A percentile compares a stretch with the other conserved stretches of the same genome.
phyloP scores from a whole-genome alignment of 2,329 filamentous ascomycete genomes.

The Sporothrix euskadiensis region DNA sequence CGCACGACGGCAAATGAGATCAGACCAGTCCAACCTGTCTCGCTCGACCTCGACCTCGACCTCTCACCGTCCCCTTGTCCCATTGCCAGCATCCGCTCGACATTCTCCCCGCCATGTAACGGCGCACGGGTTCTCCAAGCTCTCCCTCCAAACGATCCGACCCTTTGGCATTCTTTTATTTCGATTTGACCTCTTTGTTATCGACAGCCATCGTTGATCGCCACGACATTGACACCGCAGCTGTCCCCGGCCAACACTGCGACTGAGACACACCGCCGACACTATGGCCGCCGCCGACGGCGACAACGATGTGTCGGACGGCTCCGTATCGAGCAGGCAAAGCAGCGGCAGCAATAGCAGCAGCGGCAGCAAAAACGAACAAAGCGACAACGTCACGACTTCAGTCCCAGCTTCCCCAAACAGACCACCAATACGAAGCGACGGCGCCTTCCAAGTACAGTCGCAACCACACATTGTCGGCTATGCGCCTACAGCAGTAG shows the following conservation, averaged over 20 bases:
- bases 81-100: background rate
- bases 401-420: background rate
- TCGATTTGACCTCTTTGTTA: background rate
- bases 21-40: background rate
- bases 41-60: background rate
- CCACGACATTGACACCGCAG: background rate
- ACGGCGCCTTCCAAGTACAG: background rate
- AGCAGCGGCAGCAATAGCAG: background rate
- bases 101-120: conserved; percentile 9
- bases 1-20: background rate
- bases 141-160: background rate
- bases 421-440: background rate
- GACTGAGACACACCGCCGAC: background rate
- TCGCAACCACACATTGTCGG: background rate
- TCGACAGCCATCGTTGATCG: background rate
- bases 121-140: background rate
- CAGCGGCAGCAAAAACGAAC: background rate
- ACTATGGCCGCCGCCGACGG: background rate
- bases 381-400: background rate
- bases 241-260: background rate
- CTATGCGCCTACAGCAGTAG: background rate
- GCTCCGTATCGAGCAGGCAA: background rate
- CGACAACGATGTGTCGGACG: conserved; percentile 8
- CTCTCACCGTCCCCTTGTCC: background rate
- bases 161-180: background rate